phyloP scores from a whole-genome alignment of 2,329 filamentous ascomycete species.

The Botryotinia narcissicola region DNA sequence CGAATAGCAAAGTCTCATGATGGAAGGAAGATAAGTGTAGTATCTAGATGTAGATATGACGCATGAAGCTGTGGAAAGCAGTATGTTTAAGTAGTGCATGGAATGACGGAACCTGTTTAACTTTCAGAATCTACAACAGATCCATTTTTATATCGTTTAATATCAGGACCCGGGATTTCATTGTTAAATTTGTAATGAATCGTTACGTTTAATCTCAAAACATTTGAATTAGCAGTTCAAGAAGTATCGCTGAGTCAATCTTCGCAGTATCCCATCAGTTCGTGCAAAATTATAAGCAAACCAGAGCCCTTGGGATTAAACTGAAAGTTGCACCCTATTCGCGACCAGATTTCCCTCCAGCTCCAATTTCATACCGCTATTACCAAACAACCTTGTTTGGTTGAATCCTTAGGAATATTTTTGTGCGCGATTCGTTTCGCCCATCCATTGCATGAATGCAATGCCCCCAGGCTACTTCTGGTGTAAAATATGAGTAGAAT shows the following conservation, averaged over 20 bases:
- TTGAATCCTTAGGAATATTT: neutral
- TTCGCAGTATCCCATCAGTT: neutral
- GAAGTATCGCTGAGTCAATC: neutral
- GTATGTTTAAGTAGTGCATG: too few species aligned
- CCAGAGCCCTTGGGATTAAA: neutral
- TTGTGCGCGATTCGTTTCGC: neutral
- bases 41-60: too few species aligned
- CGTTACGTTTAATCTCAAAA: neutral
- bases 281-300: neutral
- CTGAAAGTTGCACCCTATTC: neutral
- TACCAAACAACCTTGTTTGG: neutral
- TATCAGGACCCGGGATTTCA: neutral
- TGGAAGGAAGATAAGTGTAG: neutral
- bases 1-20: neutral
- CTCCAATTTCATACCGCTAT: neutral
- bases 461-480: neutral
- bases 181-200: neutral
- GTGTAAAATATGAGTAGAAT: neutral
- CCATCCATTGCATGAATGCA: neutral
- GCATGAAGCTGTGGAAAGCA: neutral
- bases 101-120: neutral
- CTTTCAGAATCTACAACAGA: neutral
- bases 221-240: neutral
- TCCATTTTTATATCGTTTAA: neutral
- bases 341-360: neutral